Base-by-base conservation (phyloP, 495 filamentous ascomycete genomes). In the Glutinoglossum americanum region DNA sequence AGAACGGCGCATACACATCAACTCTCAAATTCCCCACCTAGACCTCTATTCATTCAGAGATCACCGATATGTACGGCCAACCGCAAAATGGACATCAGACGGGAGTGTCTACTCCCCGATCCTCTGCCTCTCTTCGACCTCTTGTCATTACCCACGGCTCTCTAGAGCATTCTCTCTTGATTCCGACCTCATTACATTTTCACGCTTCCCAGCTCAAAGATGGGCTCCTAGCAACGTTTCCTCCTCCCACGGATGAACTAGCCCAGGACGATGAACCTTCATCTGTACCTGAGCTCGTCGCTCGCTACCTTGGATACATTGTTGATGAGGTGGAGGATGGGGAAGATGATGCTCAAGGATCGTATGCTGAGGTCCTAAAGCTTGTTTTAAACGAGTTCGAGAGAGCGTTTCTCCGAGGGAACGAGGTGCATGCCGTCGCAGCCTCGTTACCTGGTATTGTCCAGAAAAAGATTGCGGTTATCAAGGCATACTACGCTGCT, bases 231-330 rank as follows among this genome's bases (percentile, higher is more conserved):
- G 75, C 83, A 13, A 86, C 85, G 48, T 77, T 98, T 62, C 92
- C 92, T 21, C 73, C 80, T 53, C 84, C 92, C 30, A 98, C 92
- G 63, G 92, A 98, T 68, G 92, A 98, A 72, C 79, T 97, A 62
- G 92, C 93, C 44, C 85, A 89, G 65, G 92, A 98, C 70, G 92
- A 98, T 62, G 92, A 98, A 73, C 92, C 92, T 5, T 97, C 92
- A 0, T 98, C 92, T 9, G 78, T 85, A 15, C 69, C 84, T 17
- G 92, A 98, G 71, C 78, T 98, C 30, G 87, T 97, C 6, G 87
- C 87, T 45, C 79, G 92, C 58, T 98, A 90, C 65, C 82, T 98
- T 64, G 88, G 87, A 57, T 85, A 87, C 70, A 78, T 94, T 41
- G 87, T 88, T 57, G 69, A 76, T 56, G 85, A 95, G 69, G 83